Evolutionary conservation across 192 early-diverging fungal genomes (phyloP).

Genomic region (Entomortierella beljakovae): DNA sequence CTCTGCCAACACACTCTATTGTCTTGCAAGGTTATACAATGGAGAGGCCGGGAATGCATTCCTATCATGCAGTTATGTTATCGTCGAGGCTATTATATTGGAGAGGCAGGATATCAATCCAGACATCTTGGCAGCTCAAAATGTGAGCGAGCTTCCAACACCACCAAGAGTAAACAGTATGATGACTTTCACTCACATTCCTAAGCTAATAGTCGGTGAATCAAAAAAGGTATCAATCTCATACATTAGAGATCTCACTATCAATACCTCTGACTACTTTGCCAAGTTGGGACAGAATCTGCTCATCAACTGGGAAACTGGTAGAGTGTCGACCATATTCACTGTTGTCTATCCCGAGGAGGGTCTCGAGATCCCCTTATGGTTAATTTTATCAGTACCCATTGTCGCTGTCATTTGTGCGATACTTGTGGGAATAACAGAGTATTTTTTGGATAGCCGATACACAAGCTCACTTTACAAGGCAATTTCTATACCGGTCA

Average conservation of each 20-base stretch:
- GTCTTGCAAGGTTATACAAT: neutral
- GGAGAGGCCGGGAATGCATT: neutral
- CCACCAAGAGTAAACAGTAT: neutral
- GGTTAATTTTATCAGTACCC: neutral
- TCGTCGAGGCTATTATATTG: neutral
- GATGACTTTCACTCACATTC: neutral
- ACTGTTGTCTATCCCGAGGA: neutral
- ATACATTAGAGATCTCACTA: neutral
- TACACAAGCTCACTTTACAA: conserved; percentile 10
- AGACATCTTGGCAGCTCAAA: neutral
- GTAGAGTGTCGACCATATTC: neutral
- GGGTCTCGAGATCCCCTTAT: conserved; percentile 4
- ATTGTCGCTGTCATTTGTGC: neutral
- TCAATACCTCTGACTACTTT: neutral
- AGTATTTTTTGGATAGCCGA: neutral
- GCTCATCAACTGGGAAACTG: neutral
- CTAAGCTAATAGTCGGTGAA: neutral
- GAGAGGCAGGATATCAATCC: neutral
- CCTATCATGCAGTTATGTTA: neutral
- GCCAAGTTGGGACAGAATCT: neutral
- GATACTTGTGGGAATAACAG: neutral
- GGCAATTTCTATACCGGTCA: neutral
- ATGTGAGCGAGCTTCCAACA: neutral
- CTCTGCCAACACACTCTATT: neutral
- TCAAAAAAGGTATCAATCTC: neutral